Evolutionary conservation across 2,329 filamentous ascomycete genomes (phyloP), one percentile per base, ranked within the genome.

Genomic region (Colletotrichum chrysophilum): DNA sequence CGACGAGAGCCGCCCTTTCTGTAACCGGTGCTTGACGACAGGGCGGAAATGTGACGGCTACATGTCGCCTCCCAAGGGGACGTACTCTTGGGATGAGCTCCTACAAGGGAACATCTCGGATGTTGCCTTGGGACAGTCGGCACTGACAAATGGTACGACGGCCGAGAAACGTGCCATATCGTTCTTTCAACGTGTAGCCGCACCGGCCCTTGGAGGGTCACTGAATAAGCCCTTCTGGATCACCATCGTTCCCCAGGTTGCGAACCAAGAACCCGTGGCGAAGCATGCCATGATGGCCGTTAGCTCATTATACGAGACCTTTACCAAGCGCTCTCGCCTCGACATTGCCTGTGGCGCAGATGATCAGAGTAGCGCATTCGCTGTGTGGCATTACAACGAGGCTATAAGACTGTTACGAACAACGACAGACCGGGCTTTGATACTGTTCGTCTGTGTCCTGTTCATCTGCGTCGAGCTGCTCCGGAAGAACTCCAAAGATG

Each of bases 271-370:
- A 32, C 56, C 78, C 10, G 79, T 78, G 2, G 74, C 80, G 4
- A 77, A 78, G 73, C 79, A 80, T 36, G 79, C 79, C 13, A 68
- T 78, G 21, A 72, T 80, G n/a, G 71, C 76, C 8, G 74, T 80
- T 3, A 78, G 78, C 16, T 74, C 79, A 2, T 48, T 77, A 3
- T 76, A 77, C 38, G 77, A 79, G 36, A n/a, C 34, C 1, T 72
- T 70, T 1, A 65, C 60, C 48, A 56, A 32, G 8, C n/a, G 60
- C 5, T 58, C 52, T 28, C 55, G 12, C 3, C 24, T 21, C 24
- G 28, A 55, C 16, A 28, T 34, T 12, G 14, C 38, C 1, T 4
- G n/a, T 13, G 10, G 13, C 3, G 10, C 6, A 24, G 38, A 48
- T 2, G 30, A 16, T 7, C n/a, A 32, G 14, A 58, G 30, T 10